These are phyloP conservation scores for Westerdykella aurantiaca DNA, from an alignment of 2,329 filamentous ascomycete genomes.

Conservation along the genomic window DNA sequence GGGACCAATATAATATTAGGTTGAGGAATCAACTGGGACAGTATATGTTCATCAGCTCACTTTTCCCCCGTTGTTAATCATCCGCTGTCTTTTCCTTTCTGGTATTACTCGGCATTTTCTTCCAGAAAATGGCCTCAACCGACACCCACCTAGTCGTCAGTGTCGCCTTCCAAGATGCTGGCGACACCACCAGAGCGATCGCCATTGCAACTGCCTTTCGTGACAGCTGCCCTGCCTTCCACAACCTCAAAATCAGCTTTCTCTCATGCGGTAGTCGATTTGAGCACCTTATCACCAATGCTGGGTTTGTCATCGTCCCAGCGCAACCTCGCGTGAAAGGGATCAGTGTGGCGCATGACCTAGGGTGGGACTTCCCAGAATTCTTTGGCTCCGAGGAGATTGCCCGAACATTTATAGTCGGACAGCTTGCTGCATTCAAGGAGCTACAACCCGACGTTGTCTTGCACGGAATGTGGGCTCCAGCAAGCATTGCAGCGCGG, in stretches of 20 bases:
- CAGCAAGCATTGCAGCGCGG: conserved; percentile 26
- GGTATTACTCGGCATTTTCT: neutral
- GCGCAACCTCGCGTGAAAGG: conserved; percentile 28
- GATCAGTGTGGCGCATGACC: conserved; percentile 27
- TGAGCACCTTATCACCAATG: conserved; percentile 27
- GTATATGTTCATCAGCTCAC: too few species aligned
- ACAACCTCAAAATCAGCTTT: conserved; percentile 25
- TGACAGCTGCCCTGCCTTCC: conserved; percentile 21
- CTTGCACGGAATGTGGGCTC: conserved; percentile 33
- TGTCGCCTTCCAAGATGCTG: conserved; percentile 31
- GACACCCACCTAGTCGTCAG: conserved; percentile 24
- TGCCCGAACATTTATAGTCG: conserved; percentile 27
- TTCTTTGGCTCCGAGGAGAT: conserved; percentile 31
- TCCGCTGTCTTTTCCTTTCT: too few species aligned
- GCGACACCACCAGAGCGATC: conserved; percentile 29
- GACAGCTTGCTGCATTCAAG: conserved; percentile 24
- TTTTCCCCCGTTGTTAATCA: too few species aligned
- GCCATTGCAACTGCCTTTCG: conserved; percentile 25
- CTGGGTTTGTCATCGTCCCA: conserved; percentile 28
- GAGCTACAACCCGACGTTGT: conserved; percentile 29
- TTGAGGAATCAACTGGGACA: too few species aligned
- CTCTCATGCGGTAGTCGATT: conserved; percentile 27
- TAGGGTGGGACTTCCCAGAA: conserved; percentile 32
- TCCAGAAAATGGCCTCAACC: conserved; percentile 11
- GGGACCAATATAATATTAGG: too few species aligned